Base-by-base conservation (phyloP, 1,284 basidiomycete genomes). In the Chalciporus sp. region DNA sequence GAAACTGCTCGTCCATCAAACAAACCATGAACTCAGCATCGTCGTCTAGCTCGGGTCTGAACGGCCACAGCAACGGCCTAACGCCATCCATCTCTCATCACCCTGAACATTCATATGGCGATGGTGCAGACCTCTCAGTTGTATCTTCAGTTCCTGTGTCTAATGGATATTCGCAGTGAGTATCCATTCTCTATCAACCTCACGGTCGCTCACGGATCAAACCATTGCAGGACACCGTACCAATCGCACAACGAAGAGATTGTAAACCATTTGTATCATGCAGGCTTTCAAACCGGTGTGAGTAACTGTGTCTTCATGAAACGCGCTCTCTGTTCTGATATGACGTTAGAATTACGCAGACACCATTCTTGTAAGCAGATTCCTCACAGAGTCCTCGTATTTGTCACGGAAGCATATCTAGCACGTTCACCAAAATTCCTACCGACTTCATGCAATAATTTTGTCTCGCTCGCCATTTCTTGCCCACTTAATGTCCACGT, bases 381-480 rank as follows among this genome's bases (percentile, higher is more conserved):
- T 61, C 42, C 28, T 52, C 57, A 51, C 47, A 47, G 48, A 48
- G 20, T 53, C 43, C 43, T 45, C 45, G 46, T 42, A 51, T 60
- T 53, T 43, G 57, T 49, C 55, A 50, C 42, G 58, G 50, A 61
- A 62, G 56, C 29, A n/a, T 31, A 57, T 47, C 57, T 58, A 92
- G 88, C 88, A 90, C 75, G 84, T 90, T 55, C 82, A 85, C 64
- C 83, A 86, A 76, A 84, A 82, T 70, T 76, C 79, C 55, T 91
- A 90, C 70, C 82, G 84, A 56, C 80, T 91, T 49, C 89, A 92
- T 71, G 82, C 86, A 61, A 87, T 95, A 70, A 87, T 94, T 62
- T 79, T 95, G 56, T 90, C 91, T 53, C 86, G 89, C 52, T 93
- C 90, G 35, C 92, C 93, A 42, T 92, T 85, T 72, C 82, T 94